Evolutionary conservation across 768 basidiomycete genomes (phyloP), one percentile per base, ranked within the genome.

Genomic region (Agrocybe pediades): DNA sequence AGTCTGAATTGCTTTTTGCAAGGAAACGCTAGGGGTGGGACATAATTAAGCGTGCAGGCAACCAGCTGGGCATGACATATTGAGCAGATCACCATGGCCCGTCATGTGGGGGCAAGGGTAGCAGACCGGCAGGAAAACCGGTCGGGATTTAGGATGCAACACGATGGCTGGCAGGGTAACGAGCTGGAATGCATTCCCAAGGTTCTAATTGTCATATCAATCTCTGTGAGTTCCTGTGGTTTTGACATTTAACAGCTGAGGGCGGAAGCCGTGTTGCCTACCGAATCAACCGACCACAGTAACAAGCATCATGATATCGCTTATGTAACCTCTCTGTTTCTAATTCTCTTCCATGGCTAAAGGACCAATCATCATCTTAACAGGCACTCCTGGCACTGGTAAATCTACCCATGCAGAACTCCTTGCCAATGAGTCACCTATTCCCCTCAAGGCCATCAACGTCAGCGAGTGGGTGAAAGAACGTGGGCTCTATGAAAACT

Each of bases 311-410:
- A 36, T 33, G n/a, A 25, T 7, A 27, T 41, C 23, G 48, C 21
- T 57, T 57, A 57, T 43, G 51, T 56, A 57, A 52, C 36, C 15
- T 47, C 39, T 25, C 26, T 41, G 36, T 43, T 51, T 13, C 40
- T 42, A 21, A 25, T 41, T 36, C 46, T 27, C 54, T 41, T 40
- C 48, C 33, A 62, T 62, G 61, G 41, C 51, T 40, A 58, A 69
- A 56, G 73, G 69, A 21, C 92, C 91, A 41, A 80, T 87, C 46
- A 90, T 95, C 64, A 68, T 95, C 60, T 84, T 95, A 62, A 95
- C 93, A 40, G 94, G 92, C 55, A 95, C 93, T 15, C 92, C 93
- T 9, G 93, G 93, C n/a, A 95, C 94, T 29, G 95, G 94, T 51
- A 99, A 99, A 70, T 90, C 96, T 2, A 95, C 94, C 0, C 93